A percentile compares a stretch with the other conserved stretches of the same genome.
phyloP scores from a whole-genome alignment of 2,329 filamentous ascomycete genomes.

The Zasmidium cellare region DNA sequence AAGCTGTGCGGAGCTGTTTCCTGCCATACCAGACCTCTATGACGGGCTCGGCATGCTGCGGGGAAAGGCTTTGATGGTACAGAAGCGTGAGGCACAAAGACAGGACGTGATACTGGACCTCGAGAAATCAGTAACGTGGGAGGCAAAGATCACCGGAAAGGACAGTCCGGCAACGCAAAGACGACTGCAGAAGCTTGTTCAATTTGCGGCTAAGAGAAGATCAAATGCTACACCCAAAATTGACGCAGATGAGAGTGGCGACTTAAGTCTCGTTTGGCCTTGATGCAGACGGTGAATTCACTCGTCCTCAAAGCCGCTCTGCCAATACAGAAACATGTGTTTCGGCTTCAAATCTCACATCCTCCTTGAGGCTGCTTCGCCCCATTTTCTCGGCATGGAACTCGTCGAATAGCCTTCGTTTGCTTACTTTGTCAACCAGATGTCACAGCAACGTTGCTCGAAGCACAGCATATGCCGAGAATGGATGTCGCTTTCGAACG shows the following conservation, averaged over 20 bases:
- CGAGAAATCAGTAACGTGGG: conserved; percentile 15
- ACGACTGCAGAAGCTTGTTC: conserved; percentile 17
- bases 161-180: conserved; percentile 17
- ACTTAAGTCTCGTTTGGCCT: neutral
- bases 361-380: too few relatives aligned
- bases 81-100: conserved; percentile 12
- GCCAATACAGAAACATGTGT: too few relatives aligned
- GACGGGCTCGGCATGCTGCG: conserved; percentile 22
- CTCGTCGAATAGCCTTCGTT: too few relatives aligned
- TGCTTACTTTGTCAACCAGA: too few relatives aligned
- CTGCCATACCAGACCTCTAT: conserved; percentile 22
- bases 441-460: too few relatives aligned
- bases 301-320: too few relatives aligned
- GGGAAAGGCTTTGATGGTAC: conserved; percentile 15
- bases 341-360: too few relatives aligned
- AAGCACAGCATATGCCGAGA: too few relatives aligned
- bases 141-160: conserved; percentile 22
- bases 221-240: neutral
- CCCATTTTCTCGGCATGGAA: too few relatives aligned
- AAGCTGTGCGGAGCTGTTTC: conserved; percentile 10
- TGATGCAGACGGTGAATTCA: neutral
- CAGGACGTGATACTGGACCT: conserved; percentile 11
- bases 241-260: neutral
- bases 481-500: too few relatives aligned
- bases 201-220: conserved; percentile 14